Conservation (phyloP, 2,329 filamentous ascomycete species). For the Balansia obtecta region DNA sequence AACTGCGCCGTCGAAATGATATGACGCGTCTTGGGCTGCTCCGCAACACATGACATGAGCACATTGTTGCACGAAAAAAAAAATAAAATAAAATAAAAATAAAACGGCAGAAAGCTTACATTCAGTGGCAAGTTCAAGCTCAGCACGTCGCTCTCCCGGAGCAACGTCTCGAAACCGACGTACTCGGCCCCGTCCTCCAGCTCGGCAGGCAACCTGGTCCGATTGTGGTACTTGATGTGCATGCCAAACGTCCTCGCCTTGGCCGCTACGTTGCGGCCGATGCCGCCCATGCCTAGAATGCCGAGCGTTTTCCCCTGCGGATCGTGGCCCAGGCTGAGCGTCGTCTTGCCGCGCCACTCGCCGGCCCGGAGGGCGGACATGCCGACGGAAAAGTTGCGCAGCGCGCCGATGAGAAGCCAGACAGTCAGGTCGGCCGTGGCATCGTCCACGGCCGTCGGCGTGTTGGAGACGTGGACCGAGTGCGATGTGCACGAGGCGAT, state of each 20-base stretch:
- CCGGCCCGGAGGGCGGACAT: slow-evolving; percentile 55
- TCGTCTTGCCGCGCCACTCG: slow-evolving; percentile 50
- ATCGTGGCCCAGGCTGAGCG: slow-evolving; percentile 56
- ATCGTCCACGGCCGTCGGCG: slow-evolving; percentile 70
- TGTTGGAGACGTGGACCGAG: slow-evolving; percentile 62
- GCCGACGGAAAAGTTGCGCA: slow-evolving; percentile 58
- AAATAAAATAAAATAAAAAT: too few species aligned
- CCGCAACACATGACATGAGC: background rate
- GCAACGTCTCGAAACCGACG: slow-evolving; percentile 60
- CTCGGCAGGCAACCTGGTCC: slow-evolving; percentile 44
- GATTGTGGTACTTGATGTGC: slow-evolving; percentile 64
- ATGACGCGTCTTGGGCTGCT: slow-evolving; percentile 53
- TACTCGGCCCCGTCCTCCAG: slow-evolving; percentile 48
- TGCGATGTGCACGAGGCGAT: slow-evolving; percentile 56
- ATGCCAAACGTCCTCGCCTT: slow-evolving; percentile 69
- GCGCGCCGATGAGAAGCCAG: slow-evolving; percentile 68
- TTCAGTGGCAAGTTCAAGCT: slow-evolving; percentile 74
- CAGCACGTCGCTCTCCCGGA: slow-evolving; percentile 60
- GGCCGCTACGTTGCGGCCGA: slow-evolving; percentile 63
- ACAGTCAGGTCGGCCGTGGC: slow-evolving; percentile 72
- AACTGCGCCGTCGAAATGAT: slow-evolving; percentile 64
- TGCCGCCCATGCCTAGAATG: slow-evolving; percentile 78
- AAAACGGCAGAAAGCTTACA: slow-evolving; percentile 39
- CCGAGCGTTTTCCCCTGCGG: slow-evolving; percentile 68
- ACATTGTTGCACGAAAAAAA: too few species aligned